Evolutionary conservation across 2,329 filamentous ascomycete genomes (phyloP).

Genomic region (Colletotrichum sublineola): DNA sequence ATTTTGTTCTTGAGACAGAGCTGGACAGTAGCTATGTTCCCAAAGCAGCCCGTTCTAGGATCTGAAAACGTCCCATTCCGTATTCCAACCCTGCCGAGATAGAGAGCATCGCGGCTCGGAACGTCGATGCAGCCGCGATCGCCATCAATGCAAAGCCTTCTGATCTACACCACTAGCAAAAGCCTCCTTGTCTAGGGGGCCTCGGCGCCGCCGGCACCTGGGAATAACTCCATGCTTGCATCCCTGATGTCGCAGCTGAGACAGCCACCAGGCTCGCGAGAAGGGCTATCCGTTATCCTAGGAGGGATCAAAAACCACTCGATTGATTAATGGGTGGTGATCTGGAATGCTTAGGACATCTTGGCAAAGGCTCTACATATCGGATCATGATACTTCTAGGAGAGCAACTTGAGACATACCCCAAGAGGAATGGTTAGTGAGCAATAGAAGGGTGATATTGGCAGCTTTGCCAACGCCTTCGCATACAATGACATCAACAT

Average conservation of each 20-base stretch:
- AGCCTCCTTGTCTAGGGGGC: not conserved
- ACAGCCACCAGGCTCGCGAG: not conserved
- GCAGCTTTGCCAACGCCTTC: not conserved
- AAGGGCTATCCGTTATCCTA: not conserved
- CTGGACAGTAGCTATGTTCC: not conserved
- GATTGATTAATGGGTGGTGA: not conserved
- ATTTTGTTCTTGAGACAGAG: slow-evolving; percentile 3
- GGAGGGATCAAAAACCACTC: not conserved
- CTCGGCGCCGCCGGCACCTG: not conserved
- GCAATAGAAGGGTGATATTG: not conserved
- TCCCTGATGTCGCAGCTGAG: slow-evolving; percentile 7
- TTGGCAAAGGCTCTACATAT: not conserved
- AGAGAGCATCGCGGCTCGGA: not conserved
- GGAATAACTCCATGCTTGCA: not conserved
- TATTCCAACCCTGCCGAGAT: not conserved
- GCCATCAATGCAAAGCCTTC: not conserved
- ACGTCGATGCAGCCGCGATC: not conserved
- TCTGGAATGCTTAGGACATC: not conserved
- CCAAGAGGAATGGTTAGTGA: not conserved
- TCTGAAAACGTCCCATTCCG: not conserved
- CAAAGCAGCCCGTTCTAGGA: not conserved
- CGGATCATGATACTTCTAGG: not conserved
- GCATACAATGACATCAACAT: not conserved
- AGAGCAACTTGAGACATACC: not conserved
- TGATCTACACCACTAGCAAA: not conserved